phyloP scores from a whole-genome alignment of 2,329 filamentous ascomycete species.

The Dissoconium aciculare region DNA sequence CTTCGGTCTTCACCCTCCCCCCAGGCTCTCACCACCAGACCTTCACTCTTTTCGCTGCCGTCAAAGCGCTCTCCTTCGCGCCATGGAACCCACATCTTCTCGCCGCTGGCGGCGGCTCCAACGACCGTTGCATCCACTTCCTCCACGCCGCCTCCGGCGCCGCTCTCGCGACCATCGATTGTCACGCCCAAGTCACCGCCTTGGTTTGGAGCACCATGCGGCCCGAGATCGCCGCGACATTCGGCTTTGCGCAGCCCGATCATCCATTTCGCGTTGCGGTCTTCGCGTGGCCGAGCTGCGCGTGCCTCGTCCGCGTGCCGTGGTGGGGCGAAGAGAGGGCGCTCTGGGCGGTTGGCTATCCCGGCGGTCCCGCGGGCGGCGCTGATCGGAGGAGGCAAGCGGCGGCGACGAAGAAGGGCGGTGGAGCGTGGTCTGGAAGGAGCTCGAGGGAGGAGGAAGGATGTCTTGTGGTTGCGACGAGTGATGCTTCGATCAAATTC shows the following conservation, averaged over 20 bases:
- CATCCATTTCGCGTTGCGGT: constrained; percentile 81
- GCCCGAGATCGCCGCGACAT: constrained; percentile 80
- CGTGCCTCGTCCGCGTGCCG: constrained; percentile 68
- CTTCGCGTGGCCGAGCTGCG: constrained; percentile 87
- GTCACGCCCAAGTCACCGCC: constrained; percentile 83
- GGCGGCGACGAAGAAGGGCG: no score
- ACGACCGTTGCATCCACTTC: constrained; percentile 92
- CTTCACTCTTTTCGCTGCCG: constrained; percentile 69
- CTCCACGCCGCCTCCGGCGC: constrained; percentile 76
- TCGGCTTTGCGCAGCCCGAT: constrained; percentile 83
- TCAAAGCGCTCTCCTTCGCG: constrained; percentile 94
- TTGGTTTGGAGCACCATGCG: constrained; percentile 63
- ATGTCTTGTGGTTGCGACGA: constrained; percentile 81
- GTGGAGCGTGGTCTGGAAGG: constrained; percentile 40
- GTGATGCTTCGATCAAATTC: constrained; percentile 85
- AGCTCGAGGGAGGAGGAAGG: constrained; percentile 54
- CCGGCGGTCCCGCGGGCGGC: constrained; percentile 40
- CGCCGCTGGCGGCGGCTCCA: constrained; percentile 83
- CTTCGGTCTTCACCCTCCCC: constrained; percentile 19
- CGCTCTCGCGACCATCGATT: constrained; percentile 76
- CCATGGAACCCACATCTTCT: constrained; percentile 81
- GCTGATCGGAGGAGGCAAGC: constrained; percentile 1
- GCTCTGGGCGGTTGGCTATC: constrained; percentile 77
- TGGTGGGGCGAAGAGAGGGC: constrained; percentile 70
- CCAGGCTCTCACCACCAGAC: constrained; percentile 45